phyloP scores from a whole-genome alignment of 164 flowering plant genomes.

The Macadamia tetraphylla region DNA sequence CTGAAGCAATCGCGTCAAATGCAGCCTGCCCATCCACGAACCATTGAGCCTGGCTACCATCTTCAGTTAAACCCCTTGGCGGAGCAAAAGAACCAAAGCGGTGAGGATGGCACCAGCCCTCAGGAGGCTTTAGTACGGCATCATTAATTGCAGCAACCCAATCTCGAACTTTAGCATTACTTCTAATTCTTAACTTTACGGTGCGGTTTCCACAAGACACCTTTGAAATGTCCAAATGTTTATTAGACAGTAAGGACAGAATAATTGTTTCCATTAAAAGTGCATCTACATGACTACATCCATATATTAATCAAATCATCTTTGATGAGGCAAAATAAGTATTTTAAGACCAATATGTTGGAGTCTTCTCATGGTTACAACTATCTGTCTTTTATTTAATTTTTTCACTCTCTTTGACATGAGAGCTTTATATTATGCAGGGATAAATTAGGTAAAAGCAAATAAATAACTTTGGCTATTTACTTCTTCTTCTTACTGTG shows the following conservation, averaged over 20 bases:
- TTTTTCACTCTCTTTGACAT: too few species aligned
- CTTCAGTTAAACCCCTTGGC: slow-evolving; percentile 91
- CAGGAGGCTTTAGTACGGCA: slow-evolving; percentile 91
- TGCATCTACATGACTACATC: neutral
- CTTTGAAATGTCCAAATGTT: slow-evolving; percentile 26
- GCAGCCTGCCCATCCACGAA: slow-evolving; percentile 94
- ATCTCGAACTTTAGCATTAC: slow-evolving; percentile 60
- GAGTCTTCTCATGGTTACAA: too few species aligned
- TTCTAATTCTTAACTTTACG: slow-evolving; percentile 62
- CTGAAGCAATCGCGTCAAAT: slow-evolving; percentile 87
- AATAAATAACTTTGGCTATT: too few species aligned
- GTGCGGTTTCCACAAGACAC: slow-evolving; percentile 84
- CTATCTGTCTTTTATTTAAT: too few species aligned
- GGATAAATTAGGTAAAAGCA: too few species aligned
- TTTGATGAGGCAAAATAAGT: too few species aligned
- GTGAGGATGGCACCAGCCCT: slow-evolving; percentile 99
- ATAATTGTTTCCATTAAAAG: neutral
- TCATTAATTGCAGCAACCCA: slow-evolving; percentile 99
- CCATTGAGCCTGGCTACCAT: slow-evolving; percentile 96
- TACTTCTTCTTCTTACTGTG: too few species aligned
- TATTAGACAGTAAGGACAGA: neutral
- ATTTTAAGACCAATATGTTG: too few species aligned
- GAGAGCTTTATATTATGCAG: too few species aligned
- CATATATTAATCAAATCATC: neutral
- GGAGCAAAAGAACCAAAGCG: slow-evolving; percentile 99